Evolutionary conservation across 164 flowering plant genomes (phyloP).

Genomic region (Vitis rupestris): DNA sequence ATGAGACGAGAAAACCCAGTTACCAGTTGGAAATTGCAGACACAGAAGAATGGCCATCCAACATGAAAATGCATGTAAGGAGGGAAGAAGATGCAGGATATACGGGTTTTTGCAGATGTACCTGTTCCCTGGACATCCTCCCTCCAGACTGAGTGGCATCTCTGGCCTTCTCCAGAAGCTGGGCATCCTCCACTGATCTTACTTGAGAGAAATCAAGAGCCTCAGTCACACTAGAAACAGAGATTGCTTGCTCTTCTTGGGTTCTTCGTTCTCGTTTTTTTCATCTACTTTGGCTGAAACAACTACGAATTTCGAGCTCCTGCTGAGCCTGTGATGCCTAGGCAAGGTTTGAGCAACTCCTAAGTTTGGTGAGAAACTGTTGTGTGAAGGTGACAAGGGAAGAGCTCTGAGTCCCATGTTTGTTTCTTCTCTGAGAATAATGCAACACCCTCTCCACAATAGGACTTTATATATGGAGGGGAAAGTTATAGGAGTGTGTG

Average conservation of each 20-base stretch:
- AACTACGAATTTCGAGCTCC: conserved; percentile 17
- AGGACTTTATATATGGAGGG: neutral
- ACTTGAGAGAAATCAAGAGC: conserved; percentile 88
- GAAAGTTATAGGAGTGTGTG: neutral
- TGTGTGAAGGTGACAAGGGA: conserved; percentile 44
- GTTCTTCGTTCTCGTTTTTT: conserved; percentile 24
- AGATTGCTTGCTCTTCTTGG: conserved; percentile 52
- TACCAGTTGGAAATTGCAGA: neutral
- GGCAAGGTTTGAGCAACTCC: conserved; percentile 16
- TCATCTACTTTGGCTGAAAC: conserved; percentile 52
- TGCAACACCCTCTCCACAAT: neutral
- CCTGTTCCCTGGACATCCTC: conserved; percentile 78
- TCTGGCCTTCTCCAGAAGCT: conserved; percentile 73
- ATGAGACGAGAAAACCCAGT: conserved; percentile 4
- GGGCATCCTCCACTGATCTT: conserved; percentile 78
- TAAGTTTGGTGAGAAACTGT: conserved; percentile 18
- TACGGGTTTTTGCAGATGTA: conserved; percentile 10
- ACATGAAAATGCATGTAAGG: too few species aligned
- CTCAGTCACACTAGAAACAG: conserved; percentile 67
- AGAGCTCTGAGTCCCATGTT: conserved; percentile 44
- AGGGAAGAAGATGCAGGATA: neutral
- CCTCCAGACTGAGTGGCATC: conserved; percentile 68
- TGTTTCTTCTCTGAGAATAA: neutral
- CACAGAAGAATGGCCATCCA: too few species aligned
- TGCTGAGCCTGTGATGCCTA: conserved; percentile 5